phyloP scores from a whole-genome alignment of 148 eudicot genomes.

The Rhododendron ovatum region DNA sequence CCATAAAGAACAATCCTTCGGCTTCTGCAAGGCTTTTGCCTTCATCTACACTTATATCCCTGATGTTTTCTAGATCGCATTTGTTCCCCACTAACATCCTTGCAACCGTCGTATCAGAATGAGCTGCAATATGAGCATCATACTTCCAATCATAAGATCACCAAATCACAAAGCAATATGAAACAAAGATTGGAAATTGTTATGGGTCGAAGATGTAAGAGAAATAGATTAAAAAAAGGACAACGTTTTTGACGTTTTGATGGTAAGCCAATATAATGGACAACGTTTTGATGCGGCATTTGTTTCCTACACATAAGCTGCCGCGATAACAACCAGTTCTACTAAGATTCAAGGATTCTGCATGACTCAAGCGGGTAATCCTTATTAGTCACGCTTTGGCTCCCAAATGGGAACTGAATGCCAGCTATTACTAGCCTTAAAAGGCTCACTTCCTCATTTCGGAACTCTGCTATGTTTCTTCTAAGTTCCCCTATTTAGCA shows the following conservation, averaged over 20 bases:
- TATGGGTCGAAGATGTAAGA: background rate
- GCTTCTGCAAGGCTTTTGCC: slow-evolving; percentile 66
- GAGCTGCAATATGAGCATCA: slow-evolving; percentile 37
- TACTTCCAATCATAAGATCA: background rate
- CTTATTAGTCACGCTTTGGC: too few species aligned
- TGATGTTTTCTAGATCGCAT: slow-evolving; percentile 55
- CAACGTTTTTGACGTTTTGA: background rate
- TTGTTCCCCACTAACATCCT: slow-evolving; percentile 68
- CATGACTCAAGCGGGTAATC: too few species aligned
- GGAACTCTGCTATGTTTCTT: background rate
- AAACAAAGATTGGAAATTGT: background rate
- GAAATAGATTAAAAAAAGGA: background rate
- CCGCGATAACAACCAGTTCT: background rate
- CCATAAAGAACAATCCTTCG: slow-evolving; percentile 68
- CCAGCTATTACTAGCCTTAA: background rate
- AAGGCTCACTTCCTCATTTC: background rate
- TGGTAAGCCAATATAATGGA: background rate
- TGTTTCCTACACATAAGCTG: background rate
- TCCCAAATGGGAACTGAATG: background rate
- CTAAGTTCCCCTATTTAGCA: background rate
- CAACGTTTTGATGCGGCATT: background rate
- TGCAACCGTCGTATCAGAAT: slow-evolving; percentile 67
- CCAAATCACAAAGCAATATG: background rate
- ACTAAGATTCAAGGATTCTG: background rate
- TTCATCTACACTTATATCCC: slow-evolving; percentile 56